phyloP scores from a whole-genome alignment of 2,329 filamentous ascomycete species.

The Epichloe gansuensis region DNA sequence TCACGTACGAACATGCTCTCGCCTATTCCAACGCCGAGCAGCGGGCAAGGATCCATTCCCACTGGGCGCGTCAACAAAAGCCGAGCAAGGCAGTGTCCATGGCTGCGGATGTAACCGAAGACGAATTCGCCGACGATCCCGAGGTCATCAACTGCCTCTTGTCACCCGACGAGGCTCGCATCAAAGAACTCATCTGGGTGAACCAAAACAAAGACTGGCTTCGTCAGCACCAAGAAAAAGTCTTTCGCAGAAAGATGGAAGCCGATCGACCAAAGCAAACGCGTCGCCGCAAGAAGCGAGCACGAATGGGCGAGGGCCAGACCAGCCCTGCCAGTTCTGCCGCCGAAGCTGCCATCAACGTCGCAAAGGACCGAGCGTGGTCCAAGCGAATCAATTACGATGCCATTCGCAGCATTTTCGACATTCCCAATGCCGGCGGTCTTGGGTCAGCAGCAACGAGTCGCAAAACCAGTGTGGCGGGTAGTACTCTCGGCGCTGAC shows the following conservation, averaged over 20 bases:
- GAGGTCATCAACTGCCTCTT: constrained; percentile 76
- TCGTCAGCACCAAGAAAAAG: constrained; percentile 71
- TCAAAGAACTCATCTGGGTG: constrained; percentile 90
- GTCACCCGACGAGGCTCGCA: constrained; percentile 55
- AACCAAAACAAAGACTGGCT: constrained; percentile 92
- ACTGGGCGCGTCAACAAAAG: constrained; percentile 36
- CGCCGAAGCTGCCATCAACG: constrained; percentile 54
- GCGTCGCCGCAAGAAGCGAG: constrained; percentile 41
- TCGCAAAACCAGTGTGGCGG: constrained; percentile 26
- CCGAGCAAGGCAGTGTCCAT: constrained; percentile 39
- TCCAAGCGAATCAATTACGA: constrained; percentile 68
- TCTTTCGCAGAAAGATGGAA: constrained; percentile 58
- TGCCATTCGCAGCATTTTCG: constrained; percentile 45
- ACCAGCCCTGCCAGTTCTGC: constrained; percentile 53
- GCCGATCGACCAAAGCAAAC: constrained; percentile 42
- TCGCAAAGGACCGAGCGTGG: constrained; percentile 54
- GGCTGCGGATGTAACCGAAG: constrained; percentile 55
- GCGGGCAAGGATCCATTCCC: constrained; percentile 39
- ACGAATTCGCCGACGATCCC: constrained; percentile 79
- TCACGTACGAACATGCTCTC: constrained; percentile 42
- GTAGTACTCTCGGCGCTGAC: constrained; percentile 23
- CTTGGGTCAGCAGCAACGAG: constrained; percentile 39
- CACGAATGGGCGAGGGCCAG: constrained; percentile 51
- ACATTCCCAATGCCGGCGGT: constrained; percentile 28
- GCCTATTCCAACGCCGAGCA: constrained; percentile 45